Base-by-base conservation (phyloP, 139 green algal species). In the Marvania coccoides region DNA sequence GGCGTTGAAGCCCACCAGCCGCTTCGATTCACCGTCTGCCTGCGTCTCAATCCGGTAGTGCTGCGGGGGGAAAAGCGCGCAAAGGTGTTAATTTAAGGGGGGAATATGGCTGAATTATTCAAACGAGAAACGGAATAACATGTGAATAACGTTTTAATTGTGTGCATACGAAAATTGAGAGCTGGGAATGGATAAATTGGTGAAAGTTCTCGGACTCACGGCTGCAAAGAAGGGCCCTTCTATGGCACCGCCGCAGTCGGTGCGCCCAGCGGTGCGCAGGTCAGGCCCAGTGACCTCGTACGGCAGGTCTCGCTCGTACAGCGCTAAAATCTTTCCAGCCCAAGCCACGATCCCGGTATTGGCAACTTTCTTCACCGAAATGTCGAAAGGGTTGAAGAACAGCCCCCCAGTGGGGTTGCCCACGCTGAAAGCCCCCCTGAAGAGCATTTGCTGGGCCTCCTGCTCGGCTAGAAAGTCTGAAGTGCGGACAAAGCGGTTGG, bases 271-370 rank as follows among this genome's bases (percentile, higher is more conserved):
- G 5, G 76, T 83, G 4, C 51, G 51, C 28, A 83, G 58, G 19
- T 76, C 67, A 14, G 47, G 35, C 4, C 30, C 33, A 29, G 63
- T 38, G 39, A 83, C 35, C 69, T 83, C 46, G 28, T 81, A 79
- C 10, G 75, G 75, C 36, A 81, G 61, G 45, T 80, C 75, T 15
- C 71, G 37, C 59, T 83, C 76, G 29, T 83, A 77, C 1, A 83
- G 57, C 24, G 76, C 76, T 6, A 83, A 58, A n/a, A 72, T 24
- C 40, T 65, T 69, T 19, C 48, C 47, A 19, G 31, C 73, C 73
- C 73, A 83, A 66, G 63, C 40, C 34, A 83, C 19, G 13, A 82
- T 62, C 4, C 68, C 72, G 4, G 70, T 77, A 46, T 77, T 77
- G 31, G 70, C 72, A 14, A 78, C 38, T n/a, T 63, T 45, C 58